Conservation (phyloP, 768 basidiomycete species). For the Tylopilus vinaceipallidus region DNA sequence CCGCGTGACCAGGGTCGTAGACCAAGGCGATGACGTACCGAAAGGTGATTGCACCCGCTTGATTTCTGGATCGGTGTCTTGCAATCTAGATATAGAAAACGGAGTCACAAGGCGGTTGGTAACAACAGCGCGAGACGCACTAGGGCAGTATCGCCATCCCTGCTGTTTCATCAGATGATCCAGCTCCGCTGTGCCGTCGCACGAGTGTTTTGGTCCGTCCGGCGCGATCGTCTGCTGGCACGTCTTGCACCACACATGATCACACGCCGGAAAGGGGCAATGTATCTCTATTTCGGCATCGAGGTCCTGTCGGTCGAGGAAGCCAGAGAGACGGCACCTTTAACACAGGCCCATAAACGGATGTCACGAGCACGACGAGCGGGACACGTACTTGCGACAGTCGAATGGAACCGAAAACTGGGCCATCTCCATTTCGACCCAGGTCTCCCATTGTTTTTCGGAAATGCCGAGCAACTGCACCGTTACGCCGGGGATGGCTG, state of each 20-base stretch:
- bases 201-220: constrained; percentile 47
- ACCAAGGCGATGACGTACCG: constrained; percentile 35
- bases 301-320: constrained; percentile 50
- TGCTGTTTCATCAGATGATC: constrained; percentile 46
- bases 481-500: constrained; percentile 38
- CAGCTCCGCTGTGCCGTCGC: constrained; percentile 56
- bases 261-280: constrained; percentile 51
- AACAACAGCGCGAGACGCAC: constrained; percentile 26
- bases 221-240: constrained; percentile 45
- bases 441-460: constrained; percentile 40
- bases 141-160: constrained; percentile 67
- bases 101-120: neutral
- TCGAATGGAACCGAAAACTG: constrained; percentile 40
- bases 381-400: constrained; percentile 47
- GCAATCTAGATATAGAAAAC: constrained; percentile 32
- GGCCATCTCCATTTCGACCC: constrained; percentile 46
- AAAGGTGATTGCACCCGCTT: constrained; percentile 58
- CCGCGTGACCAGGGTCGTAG: too few species aligned
- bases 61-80: constrained; percentile 50
- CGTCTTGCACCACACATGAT: constrained; percentile 56
- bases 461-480: constrained; percentile 45
- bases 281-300: constrained; percentile 38
- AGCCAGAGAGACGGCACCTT: constrained; percentile 52
- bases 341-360: too few species aligned
- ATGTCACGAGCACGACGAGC: too few species aligned